A percentile compares a stretch with the other conserved stretches of the same genome.
phyloP scores from a whole-genome alignment of 2,329 filamentous ascomycete genomes.

The Graphium sp. region DNA sequence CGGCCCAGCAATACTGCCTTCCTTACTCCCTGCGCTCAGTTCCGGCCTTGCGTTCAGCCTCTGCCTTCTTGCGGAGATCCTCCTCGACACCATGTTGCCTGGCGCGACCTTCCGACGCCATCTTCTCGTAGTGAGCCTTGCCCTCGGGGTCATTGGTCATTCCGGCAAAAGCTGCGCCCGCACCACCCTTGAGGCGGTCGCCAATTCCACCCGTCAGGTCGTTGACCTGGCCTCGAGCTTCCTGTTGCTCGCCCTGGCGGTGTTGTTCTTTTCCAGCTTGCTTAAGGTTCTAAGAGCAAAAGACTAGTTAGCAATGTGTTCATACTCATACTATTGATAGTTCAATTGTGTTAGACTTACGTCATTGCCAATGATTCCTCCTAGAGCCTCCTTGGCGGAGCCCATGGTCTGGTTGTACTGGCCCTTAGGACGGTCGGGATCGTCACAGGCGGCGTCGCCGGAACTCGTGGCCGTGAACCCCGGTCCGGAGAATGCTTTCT shows the following conservation, averaged over 20 bases:
- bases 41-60: too few relatives aligned
- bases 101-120: constrained; percentile 3
- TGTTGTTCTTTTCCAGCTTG: constrained; percentile 63
- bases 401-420: constrained; percentile 84
- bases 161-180: constrained; percentile 56
- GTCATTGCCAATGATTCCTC: constrained; percentile 60
- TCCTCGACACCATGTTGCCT: constrained; percentile 3
- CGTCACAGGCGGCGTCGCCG: constrained; percentile 55
- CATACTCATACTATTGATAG: too few relatives aligned
- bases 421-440: constrained; percentile 54
- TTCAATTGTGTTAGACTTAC: too few relatives aligned
- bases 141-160: constrained; percentile 21
- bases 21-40: too few relatives aligned
- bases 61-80: constrained; percentile 1
- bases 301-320: too few relatives aligned
- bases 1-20: too few relatives aligned
- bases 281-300: constrained; percentile 40
- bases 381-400: constrained; percentile 65
- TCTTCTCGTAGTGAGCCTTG: background rate
- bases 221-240: constrained; percentile 65
- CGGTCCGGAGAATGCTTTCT: constrained; percentile 58
- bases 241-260: constrained; percentile 59
- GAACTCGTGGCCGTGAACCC: constrained; percentile 51
- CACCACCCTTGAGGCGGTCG: constrained; percentile 44
- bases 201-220: constrained; percentile 35